Percentiles rank a stretch among this genome's conserved stretches.
These are phyloP conservation scores for Trametes cingulata DNA, from an alignment of 768 basidiomycete species.

Conservation along the genomic window DNA sequence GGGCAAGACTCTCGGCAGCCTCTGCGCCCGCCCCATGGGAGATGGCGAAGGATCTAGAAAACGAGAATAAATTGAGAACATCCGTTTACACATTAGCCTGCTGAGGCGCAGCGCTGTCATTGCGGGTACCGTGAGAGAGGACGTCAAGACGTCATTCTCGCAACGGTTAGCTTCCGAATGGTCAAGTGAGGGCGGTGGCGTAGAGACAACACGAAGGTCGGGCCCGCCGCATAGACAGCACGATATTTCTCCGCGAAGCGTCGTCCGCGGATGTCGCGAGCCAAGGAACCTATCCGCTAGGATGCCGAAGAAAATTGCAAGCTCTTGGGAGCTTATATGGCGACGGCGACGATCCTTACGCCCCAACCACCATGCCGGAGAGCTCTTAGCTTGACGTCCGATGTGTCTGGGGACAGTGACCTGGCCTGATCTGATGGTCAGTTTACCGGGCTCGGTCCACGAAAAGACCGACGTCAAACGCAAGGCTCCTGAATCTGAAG, in stretches of 20 bases:
- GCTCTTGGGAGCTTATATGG: neutral
- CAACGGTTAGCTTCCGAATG: neutral
- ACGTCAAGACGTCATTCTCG: conserved; percentile 2
- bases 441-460: neutral
- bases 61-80: neutral
- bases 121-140: neutral
- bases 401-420: neutral
- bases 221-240: neutral
- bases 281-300: neutral
- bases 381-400: neutral
- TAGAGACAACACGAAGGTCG: neutral
- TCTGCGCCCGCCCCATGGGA: too few relatives aligned
- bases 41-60: too few relatives aligned
- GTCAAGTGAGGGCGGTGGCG: neutral
- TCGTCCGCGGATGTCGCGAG: neutral
- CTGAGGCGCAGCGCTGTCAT: neutral
- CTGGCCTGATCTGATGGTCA: neutral
- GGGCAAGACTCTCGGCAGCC: too few relatives aligned
- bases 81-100: conserved; percentile 5
- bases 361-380: neutral
- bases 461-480: neutral
- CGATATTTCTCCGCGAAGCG: too few relatives aligned
- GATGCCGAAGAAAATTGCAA: neutral
- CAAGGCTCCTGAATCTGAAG: neutral
- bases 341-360: neutral